phyloP scores from a whole-genome alignment of 2,329 filamentous ascomycete genomes.

The Penicillium carneum region DNA sequence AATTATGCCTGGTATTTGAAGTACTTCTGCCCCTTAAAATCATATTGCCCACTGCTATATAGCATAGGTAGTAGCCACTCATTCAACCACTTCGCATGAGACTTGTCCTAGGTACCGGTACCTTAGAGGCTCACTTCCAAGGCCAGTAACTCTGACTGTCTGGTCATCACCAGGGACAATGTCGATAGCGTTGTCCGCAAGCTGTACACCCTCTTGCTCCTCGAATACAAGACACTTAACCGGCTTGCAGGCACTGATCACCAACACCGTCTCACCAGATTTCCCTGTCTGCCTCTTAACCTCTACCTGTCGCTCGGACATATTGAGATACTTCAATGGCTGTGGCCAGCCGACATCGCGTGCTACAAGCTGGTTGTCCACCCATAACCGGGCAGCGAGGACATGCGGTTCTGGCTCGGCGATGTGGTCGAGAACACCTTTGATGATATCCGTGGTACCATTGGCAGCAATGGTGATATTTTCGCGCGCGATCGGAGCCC shows the following conservation, averaged over 20 bases:
- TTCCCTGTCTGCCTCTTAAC: slow-evolving; percentile 51
- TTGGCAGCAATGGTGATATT: slow-evolving; percentile 60
- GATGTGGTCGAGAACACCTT: slow-evolving; percentile 60
- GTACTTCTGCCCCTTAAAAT: not conserved
- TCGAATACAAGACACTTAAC: slow-evolving; percentile 69
- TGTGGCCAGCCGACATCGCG: slow-evolving; percentile 68
- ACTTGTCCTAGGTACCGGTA: slow-evolving; percentile 42
- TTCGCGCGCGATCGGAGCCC: slow-evolving; percentile 57
- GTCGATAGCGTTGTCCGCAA: slow-evolving; percentile 65
- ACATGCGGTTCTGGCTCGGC: slow-evolving; percentile 62
- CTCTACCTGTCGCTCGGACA: slow-evolving; percentile 59
- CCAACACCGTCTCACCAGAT: slow-evolving; percentile 41
- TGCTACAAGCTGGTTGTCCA: slow-evolving; percentile 59
- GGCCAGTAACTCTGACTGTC: slow-evolving; percentile 40
- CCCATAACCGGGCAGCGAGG: slow-evolving; percentile 61
- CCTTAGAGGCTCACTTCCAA: slow-evolving; percentile 30
- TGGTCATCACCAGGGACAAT: slow-evolving; percentile 66
- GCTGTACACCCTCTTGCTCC: slow-evolving; percentile 61
- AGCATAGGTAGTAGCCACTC: not conserved
- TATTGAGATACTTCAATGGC: slow-evolving; percentile 65
- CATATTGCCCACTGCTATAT: not conserved
- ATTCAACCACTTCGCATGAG: slow-evolving; percentile 15
- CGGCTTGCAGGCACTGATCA: slow-evolving; percentile 59
- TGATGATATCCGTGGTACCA: slow-evolving; percentile 61
- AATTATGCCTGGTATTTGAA: not conserved